Conservation (phyloP, 306 rosid genomes). For the Prinsepia uniflora region DNA sequence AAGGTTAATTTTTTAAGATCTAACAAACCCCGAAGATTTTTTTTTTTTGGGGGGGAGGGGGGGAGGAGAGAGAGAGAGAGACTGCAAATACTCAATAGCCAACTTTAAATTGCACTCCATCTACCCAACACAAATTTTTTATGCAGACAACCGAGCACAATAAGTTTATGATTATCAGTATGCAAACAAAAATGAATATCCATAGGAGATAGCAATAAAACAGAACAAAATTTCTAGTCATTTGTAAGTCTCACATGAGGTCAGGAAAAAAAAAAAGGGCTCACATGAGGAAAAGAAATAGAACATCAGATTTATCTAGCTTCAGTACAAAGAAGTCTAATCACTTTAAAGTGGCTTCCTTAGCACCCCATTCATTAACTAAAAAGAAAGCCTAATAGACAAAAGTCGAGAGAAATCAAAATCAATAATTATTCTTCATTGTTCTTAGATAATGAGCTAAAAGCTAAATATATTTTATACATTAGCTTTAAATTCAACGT, state of each 20-base stretch:
- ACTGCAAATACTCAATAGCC: background rate
- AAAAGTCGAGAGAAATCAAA: background rate
- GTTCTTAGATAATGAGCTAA: background rate
- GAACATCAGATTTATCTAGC: background rate
- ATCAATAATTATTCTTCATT: background rate
- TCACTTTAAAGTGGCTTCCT: background rate
- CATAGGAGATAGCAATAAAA: background rate
- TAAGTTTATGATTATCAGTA: background rate
- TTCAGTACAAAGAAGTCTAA: background rate
- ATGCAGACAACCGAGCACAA: background rate
- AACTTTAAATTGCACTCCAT: background rate
- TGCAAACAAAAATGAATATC: background rate
- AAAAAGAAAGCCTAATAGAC: background rate
- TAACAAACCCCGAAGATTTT: background rate
- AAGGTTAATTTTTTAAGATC: background rate
- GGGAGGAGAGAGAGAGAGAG: too few relatives aligned
- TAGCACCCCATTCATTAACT: background rate
- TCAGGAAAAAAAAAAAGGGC: too few relatives aligned
- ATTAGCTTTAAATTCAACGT: background rate
- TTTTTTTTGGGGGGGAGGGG: too few relatives aligned
- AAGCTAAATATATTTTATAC: background rate
- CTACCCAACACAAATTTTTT: background rate
- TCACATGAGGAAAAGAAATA: background rate
- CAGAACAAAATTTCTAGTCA: background rate
- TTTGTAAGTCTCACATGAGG: background rate